Percentiles rank a stretch among this genome's conserved stretches.
phyloP scores from a whole-genome alignment of 768 basidiomycete genomes.

The Amanita polypyramis region DNA sequence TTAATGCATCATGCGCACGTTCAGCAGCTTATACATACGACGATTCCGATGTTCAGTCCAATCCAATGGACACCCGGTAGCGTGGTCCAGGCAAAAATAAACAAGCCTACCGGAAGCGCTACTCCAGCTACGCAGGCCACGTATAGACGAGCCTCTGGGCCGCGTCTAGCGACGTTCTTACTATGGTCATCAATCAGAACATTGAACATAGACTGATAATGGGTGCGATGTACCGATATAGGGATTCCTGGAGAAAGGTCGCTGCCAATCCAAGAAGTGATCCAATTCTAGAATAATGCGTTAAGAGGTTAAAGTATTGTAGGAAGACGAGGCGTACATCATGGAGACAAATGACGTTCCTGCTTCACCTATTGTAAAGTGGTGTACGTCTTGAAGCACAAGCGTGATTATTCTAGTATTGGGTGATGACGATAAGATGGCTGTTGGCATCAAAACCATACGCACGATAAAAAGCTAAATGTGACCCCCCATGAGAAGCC shows the following conservation, averaged over 20 bases:
- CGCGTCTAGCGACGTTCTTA: no score
- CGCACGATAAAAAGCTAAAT: slow-evolving; percentile 28
- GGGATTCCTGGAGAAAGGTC: slow-evolving; percentile 36
- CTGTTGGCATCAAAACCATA: slow-evolving; percentile 33
- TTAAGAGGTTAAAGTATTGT: background rate
- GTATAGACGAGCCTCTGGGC: no score
- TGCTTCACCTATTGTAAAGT: slow-evolving; percentile 46
- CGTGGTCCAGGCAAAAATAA: slow-evolving; percentile 67
- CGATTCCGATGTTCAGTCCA: slow-evolving; percentile 42
- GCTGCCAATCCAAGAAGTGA: slow-evolving; percentile 35
- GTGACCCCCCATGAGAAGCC: slow-evolving; percentile 71
- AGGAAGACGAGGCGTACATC: no score
- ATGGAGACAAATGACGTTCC: slow-evolving; percentile 54
- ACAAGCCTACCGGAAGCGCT: slow-evolving; percentile 48
- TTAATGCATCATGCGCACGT: background rate
- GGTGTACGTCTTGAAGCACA: slow-evolving; percentile 45
- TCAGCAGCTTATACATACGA: slow-evolving; percentile 14
- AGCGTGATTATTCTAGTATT: slow-evolving; percentile 48
- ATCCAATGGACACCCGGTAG: slow-evolving; percentile 50
- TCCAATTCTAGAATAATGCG: slow-evolving; percentile 56
- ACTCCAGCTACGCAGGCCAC: slow-evolving; percentile 43
- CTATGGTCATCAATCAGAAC: no score
- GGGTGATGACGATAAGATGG: background rate
- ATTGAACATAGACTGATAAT: no score
- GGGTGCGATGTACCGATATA: no score